phyloP scores from a whole-genome alignment of 495 filamentous ascomycete species.

The Penicillium paradoxum region DNA sequence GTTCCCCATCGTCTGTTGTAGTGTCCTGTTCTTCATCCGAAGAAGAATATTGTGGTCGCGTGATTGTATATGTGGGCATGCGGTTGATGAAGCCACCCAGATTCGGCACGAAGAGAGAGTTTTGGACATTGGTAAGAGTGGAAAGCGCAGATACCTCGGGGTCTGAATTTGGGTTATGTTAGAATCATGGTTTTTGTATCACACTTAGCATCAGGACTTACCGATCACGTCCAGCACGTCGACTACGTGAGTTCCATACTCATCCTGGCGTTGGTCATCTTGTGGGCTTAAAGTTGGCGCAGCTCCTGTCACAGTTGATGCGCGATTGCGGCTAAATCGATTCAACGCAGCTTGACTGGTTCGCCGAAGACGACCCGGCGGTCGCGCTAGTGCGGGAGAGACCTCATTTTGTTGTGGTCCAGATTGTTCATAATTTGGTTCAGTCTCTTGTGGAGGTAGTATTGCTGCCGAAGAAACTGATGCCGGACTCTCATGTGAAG shows the following conservation, averaged over 20 bases:
- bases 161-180: slow-evolving; percentile 39
- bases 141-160: slow-evolving; percentile 70
- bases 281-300: slow-evolving; percentile 14
- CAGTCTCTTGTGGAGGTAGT: neutral
- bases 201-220: slow-evolving; percentile 27
- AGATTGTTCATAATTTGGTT: slow-evolving; percentile 5
- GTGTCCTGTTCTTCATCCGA: slow-evolving; percentile 30
- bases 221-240: slow-evolving; percentile 70
- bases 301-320: slow-evolving; percentile 29
- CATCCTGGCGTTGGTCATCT: slow-evolving; percentile 15
- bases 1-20: slow-evolving; percentile 28
- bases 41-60: slow-evolving; percentile 37
- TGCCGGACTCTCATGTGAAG: slow-evolving; percentile 20
- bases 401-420: neutral
- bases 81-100: slow-evolving; percentile 62
- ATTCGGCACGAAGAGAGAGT: slow-evolving; percentile 72
- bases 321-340: slow-evolving; percentile 34
- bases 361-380: slow-evolving; percentile 29
- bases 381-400: slow-evolving; percentile 14
- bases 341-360: slow-evolving; percentile 32
- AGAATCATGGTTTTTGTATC: neutral
- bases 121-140: slow-evolving; percentile 74
- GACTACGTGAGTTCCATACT: slow-evolving; percentile 57
- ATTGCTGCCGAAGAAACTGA: slow-evolving; percentile 1
- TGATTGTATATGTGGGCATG: slow-evolving; percentile 68